Conservation (phyloP, 1,284 basidiomycete genomes). For the Athelia psychrophila region DNA sequence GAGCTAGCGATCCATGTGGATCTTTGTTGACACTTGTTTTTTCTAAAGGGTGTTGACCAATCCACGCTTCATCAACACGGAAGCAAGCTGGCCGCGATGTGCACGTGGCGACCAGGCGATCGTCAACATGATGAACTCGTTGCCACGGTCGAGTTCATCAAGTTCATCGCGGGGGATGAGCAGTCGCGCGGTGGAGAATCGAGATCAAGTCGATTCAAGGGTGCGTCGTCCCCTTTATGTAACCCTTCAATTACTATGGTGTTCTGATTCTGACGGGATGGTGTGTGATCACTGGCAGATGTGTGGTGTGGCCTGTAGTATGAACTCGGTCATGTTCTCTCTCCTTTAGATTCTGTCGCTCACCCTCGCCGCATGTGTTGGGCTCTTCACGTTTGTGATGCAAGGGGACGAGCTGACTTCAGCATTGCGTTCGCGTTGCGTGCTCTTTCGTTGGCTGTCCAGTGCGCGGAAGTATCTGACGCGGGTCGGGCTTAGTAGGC, state of each 20-base stretch:
- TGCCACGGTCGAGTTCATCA: constrained; percentile 51
- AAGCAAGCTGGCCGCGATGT: no score
- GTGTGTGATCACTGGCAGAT: no score
- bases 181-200: constrained; percentile 62
- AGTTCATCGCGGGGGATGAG: constrained; percentile 84
- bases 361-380: constrained; percentile 65
- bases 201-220: constrained; percentile 76
- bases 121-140: constrained; percentile 87
- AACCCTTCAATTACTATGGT: no score
- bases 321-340: constrained; percentile 65
- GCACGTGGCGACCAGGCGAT: no score
- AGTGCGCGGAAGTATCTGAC: constrained; percentile 4
- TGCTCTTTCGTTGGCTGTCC: constrained; percentile 10
- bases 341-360: constrained; percentile 65
- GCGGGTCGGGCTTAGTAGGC: constrained; percentile 31
- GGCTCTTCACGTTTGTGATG: constrained; percentile 62
- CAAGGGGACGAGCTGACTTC: constrained; percentile 63
- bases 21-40: no score
- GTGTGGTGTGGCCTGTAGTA: constrained; percentile 49
- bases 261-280: no score
- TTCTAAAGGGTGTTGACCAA: no score
- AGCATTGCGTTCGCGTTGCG: constrained; percentile 72
- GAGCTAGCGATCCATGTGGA: no score
- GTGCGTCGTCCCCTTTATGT: constrained; percentile 27
- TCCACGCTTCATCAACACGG: no score